These are phyloP conservation scores for Penicillium cataractarum DNA, from an alignment of 495 filamentous ascomycete species.

Conservation along the genomic window DNA sequence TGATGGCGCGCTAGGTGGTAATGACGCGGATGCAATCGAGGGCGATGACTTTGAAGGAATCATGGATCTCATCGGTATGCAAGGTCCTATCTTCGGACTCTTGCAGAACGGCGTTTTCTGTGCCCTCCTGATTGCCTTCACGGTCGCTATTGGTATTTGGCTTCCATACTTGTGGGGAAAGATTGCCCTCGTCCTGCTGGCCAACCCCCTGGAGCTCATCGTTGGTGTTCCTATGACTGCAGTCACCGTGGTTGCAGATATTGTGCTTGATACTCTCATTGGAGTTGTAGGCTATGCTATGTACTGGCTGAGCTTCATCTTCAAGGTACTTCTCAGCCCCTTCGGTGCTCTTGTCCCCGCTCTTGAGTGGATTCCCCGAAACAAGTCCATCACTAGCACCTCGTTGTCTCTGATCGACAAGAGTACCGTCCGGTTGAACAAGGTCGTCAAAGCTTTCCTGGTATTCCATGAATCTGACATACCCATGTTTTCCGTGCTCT, in stretches of 20 bases:
- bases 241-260: constrained; percentile 70
- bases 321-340: constrained; percentile 50
- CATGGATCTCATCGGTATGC: constrained; percentile 94
- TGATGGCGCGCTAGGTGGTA: constrained; percentile 45
- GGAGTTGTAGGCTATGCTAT: constrained; percentile 59
- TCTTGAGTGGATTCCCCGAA: constrained; percentile 42
- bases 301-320: constrained; percentile 52
- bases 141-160: constrained; percentile 82
- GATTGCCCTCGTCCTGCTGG: constrained; percentile 74
- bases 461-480: constrained; percentile 58
- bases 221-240: constrained; percentile 72
- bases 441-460: constrained; percentile 48
- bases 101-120: constrained; percentile 95
- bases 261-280: constrained; percentile 64
- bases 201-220: constrained; percentile 71
- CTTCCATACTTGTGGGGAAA: constrained; percentile 91
- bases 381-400: constrained; percentile 46
- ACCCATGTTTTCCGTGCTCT: constrained; percentile 62
- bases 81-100: constrained; percentile 84
- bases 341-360: constrained; percentile 45
- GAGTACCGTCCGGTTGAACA: constrained; percentile 46
- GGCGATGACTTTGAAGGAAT: constrained; percentile 98
- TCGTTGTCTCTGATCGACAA: constrained; percentile 53
- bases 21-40: constrained; percentile 66
- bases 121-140: constrained; percentile 83